Percentiles rank a stretch among this genome's conserved stretches.
Evolutionary conservation across 495 filamentous ascomycete species (phyloP).

Genomic region (Xanthoparmelia taractica): DNA sequence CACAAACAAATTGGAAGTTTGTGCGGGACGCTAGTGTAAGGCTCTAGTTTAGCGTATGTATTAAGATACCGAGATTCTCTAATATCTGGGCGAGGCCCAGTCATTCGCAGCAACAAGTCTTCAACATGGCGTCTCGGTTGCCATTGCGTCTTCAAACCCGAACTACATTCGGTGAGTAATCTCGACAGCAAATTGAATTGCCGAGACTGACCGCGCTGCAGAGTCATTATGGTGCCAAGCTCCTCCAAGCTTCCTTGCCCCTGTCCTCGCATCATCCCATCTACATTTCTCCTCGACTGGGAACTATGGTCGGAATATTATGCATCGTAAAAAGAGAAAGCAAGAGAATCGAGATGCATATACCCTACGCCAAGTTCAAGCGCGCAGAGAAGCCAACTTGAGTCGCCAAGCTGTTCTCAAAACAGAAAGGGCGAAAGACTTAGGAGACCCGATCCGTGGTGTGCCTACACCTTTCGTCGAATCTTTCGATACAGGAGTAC

Average conservation of each 20-base stretch:
- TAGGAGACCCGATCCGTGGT: constrained; percentile 74
- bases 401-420: constrained; percentile 60
- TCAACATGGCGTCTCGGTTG: constrained; percentile 7
- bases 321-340: constrained; percentile 22
- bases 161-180: background rate
- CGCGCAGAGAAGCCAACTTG: constrained; percentile 72
- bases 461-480: constrained; percentile 72
- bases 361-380: constrained; percentile 61
- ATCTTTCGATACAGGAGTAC: constrained; percentile 58
- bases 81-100: background rate
- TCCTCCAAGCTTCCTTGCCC: constrained; percentile 23
- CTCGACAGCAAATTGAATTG: background rate
- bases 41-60: constrained; percentile 1
- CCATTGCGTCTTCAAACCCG: constrained; percentile 6
- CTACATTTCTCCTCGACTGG: constrained; percentile 20
- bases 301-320: background rate
- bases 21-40: constrained; percentile 11
- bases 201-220: constrained; percentile 7
- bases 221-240: constrained; percentile 15
- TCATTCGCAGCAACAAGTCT: background rate
- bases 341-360: constrained; percentile 54
- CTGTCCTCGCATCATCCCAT: constrained; percentile 11
- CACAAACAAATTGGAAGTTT: constrained; percentile 16
- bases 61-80: background rate
- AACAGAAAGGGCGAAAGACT: constrained; percentile 47